Conservation (phyloP, 225 moss, liverwort and hornwort genomes). For the Physcomitrium patens region DNA sequence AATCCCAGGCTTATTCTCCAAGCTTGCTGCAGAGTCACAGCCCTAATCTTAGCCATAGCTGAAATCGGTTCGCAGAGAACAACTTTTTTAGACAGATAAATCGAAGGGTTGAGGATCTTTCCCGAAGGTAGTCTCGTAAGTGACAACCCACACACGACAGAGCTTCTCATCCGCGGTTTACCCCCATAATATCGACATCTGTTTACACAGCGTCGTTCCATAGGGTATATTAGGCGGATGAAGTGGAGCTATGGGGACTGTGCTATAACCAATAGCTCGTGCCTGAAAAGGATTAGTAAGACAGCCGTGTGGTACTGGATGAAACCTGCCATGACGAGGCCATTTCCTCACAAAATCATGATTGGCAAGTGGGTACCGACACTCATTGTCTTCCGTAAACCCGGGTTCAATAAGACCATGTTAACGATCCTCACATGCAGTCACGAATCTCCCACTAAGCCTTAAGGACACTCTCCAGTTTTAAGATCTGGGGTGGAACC, state of each 20-base stretch:
- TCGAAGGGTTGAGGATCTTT: too few species aligned
- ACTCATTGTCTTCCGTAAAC: slow-evolving; percentile 22
- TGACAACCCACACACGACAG: too few species aligned
- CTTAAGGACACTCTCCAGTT: slow-evolving; percentile 40
- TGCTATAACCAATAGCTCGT: slow-evolving; percentile 86
- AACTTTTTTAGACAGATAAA: too few species aligned
- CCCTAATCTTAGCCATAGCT: too few species aligned
- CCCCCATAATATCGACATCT: too few species aligned
- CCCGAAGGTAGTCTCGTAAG: too few species aligned
- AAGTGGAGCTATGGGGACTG: slow-evolving; percentile 77
- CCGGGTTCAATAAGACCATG: slow-evolving; percentile 93
- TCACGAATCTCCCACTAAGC: slow-evolving; percentile 74
- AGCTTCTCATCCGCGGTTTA: too few species aligned
- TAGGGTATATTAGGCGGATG: slow-evolving; percentile 67
- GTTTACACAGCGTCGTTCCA: too few species aligned
- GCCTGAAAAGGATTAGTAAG: slow-evolving; percentile 66
- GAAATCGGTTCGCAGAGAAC: too few species aligned
- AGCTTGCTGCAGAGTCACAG: too few species aligned
- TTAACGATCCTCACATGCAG: slow-evolving; percentile 69
- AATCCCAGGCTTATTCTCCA: too few species aligned
- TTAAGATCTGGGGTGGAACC: slow-evolving; percentile 43
- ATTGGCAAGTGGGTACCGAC: slow-evolving; percentile 71
- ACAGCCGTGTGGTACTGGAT: slow-evolving; percentile 76
- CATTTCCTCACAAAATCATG: slow-evolving; percentile 88
- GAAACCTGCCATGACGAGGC: slow-evolving; percentile 73